Conservation (phyloP, 2,329 filamentous ascomycete genomes). For the Dothistroma septosporum region DNA sequence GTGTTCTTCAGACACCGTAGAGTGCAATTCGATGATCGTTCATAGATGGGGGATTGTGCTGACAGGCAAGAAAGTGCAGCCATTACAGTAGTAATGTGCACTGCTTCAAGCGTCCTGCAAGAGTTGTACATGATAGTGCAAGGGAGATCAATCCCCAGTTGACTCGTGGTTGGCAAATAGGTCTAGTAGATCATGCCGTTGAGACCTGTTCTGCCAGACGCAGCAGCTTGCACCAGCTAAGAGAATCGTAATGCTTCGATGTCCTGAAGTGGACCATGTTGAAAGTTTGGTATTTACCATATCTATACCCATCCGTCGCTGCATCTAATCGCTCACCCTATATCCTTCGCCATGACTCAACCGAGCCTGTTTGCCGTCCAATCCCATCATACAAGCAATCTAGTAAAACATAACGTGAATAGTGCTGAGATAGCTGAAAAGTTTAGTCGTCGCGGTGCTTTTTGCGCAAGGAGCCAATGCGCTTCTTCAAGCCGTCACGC, state of each 20-base stretch:
- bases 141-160: neutral
- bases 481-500: constrained; percentile 43
- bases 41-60: too few relatives aligned
- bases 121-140: neutral
- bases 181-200: neutral
- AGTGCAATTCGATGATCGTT: too few relatives aligned
- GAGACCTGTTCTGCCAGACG: neutral
- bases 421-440: neutral
- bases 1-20: too few relatives aligned
- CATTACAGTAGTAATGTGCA: neutral
- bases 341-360: neutral
- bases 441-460: constrained; percentile 23
- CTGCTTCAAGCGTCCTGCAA: neutral
- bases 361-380: neutral
- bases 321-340: neutral
- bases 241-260: neutral
- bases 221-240: neutral
- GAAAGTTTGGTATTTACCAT: neutral
- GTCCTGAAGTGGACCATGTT: neutral
- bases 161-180: neutral
- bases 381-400: neutral
- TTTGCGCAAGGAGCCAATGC: constrained; percentile 45
- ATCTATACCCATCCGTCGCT: neutral
- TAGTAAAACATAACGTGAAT: neutral
- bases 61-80: too few relatives aligned